A percentile compares a stretch with the other conserved stretches of the same genome.
Conservation (phyloP, 495 filamentous ascomycete genomes). For the Aspergillus wentii region DNA sequence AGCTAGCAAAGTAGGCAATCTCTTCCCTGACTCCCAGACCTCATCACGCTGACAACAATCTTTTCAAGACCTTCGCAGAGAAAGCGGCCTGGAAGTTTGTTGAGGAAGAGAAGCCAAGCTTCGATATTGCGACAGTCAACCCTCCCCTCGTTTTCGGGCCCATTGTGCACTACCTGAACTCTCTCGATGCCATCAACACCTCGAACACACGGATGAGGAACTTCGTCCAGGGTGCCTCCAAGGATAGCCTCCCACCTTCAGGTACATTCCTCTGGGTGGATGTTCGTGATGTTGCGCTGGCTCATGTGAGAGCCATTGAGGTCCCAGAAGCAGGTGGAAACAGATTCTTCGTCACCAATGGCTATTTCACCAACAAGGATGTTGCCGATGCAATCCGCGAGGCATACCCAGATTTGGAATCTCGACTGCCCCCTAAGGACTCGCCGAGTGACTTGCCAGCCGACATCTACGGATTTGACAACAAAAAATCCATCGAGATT, state of each 20-base stretch:
- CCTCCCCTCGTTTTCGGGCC: slow-evolving; percentile 71
- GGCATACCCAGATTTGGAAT: slow-evolving; percentile 58
- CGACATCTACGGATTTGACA: slow-evolving; percentile 45
- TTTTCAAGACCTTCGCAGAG: slow-evolving; percentile 48
- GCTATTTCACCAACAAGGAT: slow-evolving; percentile 61
- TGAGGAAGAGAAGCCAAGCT: slow-evolving; percentile 72
- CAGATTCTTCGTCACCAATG: slow-evolving; percentile 64
- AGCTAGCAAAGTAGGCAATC: slow-evolving; percentile 50
- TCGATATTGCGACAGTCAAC: slow-evolving; percentile 68
- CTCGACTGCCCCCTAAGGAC: slow-evolving; percentile 52
- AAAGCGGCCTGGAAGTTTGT: slow-evolving; percentile 80
- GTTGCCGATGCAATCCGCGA: slow-evolving; percentile 60
- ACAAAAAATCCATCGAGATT: slow-evolving; percentile 48
- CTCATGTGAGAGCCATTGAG: slow-evolving; percentile 69
- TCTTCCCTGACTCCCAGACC: background rate
- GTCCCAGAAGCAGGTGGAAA: slow-evolving; percentile 60
- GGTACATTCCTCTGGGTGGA: slow-evolving; percentile 58
- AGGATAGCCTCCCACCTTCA: slow-evolving; percentile 55
- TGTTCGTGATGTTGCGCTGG: slow-evolving; percentile 65
- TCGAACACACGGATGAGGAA: slow-evolving; percentile 54
- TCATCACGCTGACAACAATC: slow-evolving; percentile 3
- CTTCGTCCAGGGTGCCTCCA: slow-evolving; percentile 60
- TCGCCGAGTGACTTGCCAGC: slow-evolving; percentile 29
- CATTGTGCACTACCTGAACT: slow-evolving; percentile 59
- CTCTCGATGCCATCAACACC: slow-evolving; percentile 63